Evolutionary conservation across 345 rosid genomes (phyloP), one percentile per base, ranked within the genome.

Genomic region (Boechera retrofracta): DNA sequence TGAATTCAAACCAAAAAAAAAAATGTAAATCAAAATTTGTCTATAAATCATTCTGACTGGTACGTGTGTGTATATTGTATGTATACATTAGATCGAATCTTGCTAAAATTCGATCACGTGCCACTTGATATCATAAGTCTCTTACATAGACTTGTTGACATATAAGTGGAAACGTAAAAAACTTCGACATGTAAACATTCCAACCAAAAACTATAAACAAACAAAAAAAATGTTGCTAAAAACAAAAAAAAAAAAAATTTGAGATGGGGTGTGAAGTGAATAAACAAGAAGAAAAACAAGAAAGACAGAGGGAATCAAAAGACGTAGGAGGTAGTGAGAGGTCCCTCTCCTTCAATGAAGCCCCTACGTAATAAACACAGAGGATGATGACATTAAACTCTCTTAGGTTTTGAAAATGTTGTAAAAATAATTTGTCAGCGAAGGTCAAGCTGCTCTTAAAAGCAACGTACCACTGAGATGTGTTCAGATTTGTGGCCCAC

Each of bases 391-490:
- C 69, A 78, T 73, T 15, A 67, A 78, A 58, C 68, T 71, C 76
- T 44, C 0, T 57, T 78, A 42, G 26, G 64, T 11, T 57, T 60
- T 49, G 16, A 38, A 64, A 63, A 57, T 56, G 10, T 35, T 65
- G 33, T 65, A 15, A 9, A 5, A 18, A 12, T 44, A 48, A 29
- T 32, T 42, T 78, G 82, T 78, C 82, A 78, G 82, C 82, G 77
- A 78, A 67, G 81, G 69, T 78, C 77, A 73, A 72, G 78, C 78
- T 78, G 82, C 42, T 62, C 74, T 67, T 39, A 21, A 73, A 78
- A 78, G 82, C 78, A 67, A 78, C 81, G 55, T 78, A 61, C 77
- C 81, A 78, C 81, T 73, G 78, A 73, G 74, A 73, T 78, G 55
- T 78, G 45, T 52, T 59, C 73, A 59, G 29, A 33, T n/a, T 44